Percentiles rank a stretch among this genome's conserved stretches.
These are phyloP conservation scores for Talaromyces rugulosus DNA, from an alignment of 2,329 filamentous ascomycete species.

Conservation along the genomic window DNA sequence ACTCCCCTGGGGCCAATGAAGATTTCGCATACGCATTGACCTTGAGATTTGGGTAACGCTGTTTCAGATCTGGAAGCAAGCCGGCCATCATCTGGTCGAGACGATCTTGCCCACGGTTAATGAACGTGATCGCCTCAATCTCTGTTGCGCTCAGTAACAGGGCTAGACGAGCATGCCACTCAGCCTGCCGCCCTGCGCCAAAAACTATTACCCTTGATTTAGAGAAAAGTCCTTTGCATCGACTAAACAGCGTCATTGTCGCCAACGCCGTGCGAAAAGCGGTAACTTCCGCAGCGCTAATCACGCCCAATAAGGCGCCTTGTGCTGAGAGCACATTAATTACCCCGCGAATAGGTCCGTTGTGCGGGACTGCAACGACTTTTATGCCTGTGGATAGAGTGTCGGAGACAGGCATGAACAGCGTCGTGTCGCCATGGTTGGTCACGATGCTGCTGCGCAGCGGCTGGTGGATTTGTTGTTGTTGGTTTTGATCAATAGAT, in stretches of 20 bases:
- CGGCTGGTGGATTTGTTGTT: constrained; percentile 38
- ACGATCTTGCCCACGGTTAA: constrained; percentile 64
- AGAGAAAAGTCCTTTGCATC: constrained; percentile 25
- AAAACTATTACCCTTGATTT: constrained; percentile 43
- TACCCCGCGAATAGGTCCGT: constrained; percentile 55
- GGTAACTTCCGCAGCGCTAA: constrained; percentile 71
- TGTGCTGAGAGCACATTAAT: constrained; percentile 64
- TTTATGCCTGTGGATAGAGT: constrained; percentile 65
- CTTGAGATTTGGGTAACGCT: constrained; percentile 32
- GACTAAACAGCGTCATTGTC: constrained; percentile 61
- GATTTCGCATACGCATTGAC: constrained; percentile 30
- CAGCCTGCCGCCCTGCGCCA: constrained; percentile 47
- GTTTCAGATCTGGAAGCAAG: constrained; percentile 29
- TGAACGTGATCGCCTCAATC: constrained; percentile 65
- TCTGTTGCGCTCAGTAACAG: constrained; percentile 31
- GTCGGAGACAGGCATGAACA: constrained; percentile 71
- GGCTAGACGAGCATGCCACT: constrained; percentile 48
- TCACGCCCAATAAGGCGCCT: constrained; percentile 61
- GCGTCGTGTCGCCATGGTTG: constrained; percentile 49
- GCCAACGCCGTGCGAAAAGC: constrained; percentile 76
- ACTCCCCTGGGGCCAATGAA: constrained; percentile 21
- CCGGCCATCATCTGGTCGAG: constrained; percentile 44
- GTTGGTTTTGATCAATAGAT: constrained; percentile 14
- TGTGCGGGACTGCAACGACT: constrained; percentile 58
- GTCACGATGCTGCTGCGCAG: constrained; percentile 39